phyloP scores from a whole-genome alignment of 2,329 filamentous ascomycete species.

The Hymenoscyphus salicellus region DNA sequence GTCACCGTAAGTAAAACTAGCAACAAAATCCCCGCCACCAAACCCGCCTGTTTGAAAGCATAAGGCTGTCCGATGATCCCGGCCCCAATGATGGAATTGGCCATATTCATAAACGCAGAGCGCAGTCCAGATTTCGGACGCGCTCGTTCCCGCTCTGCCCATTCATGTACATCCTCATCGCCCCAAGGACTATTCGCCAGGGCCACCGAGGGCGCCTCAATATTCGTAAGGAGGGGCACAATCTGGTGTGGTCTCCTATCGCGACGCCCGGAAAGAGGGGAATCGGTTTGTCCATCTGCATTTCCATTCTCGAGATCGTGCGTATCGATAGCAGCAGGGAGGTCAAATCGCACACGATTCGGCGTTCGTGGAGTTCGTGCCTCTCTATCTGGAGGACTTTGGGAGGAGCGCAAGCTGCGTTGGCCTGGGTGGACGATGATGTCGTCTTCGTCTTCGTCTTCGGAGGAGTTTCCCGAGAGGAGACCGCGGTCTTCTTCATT shows the following conservation, averaged over 20 bases:
- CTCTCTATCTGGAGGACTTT: constrained; percentile 11
- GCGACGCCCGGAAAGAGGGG: constrained; percentile 31
- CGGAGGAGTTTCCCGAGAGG: constrained; percentile 34
- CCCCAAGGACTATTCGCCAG: constrained; percentile 47
- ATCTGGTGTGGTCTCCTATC: constrained; percentile 29
- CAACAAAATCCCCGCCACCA: constrained; percentile 74
- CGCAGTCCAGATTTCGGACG: constrained; percentile 81
- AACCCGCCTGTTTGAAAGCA: constrained; percentile 88
- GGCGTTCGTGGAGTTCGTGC: constrained; percentile 34
- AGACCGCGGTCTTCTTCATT: constrained; percentile 43
- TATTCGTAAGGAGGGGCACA: constrained; percentile 71
- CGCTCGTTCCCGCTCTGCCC: constrained; percentile 52
- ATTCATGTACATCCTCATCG: constrained; percentile 44
- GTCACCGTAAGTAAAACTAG: constrained; percentile 76
- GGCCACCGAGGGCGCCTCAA: constrained; percentile 77
- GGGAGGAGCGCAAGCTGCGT: constrained; percentile 13
- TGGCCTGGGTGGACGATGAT: constrained; percentile 29
- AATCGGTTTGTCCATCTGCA: constrained; percentile 41
- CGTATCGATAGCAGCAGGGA: constrained; percentile 32
- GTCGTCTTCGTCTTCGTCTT: constrained; percentile 35
- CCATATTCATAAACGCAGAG: constrained; percentile 99
- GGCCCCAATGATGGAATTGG: constrained; percentile 90
- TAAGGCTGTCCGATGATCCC: constrained; percentile 85
- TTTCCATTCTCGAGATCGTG: constrained; percentile 30
- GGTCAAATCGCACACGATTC: constrained; percentile 37